phyloP scores from a whole-genome alignment of 257 asterid genomes.

The Capsicum rhomboideum region DNA sequence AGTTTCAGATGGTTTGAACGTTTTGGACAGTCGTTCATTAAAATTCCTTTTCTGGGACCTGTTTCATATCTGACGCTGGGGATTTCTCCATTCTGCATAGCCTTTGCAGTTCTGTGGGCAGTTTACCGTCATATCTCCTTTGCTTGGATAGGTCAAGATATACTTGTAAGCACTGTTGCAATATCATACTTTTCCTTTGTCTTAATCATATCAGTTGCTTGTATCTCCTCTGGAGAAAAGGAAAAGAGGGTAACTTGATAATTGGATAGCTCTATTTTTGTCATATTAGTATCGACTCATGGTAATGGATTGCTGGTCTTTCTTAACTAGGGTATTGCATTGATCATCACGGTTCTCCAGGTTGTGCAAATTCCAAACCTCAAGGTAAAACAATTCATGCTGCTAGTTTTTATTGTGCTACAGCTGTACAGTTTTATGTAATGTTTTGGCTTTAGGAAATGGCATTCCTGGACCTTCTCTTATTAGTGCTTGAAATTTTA shows the following conservation, averaged over 20 bases:
- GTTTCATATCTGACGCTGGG: conserved; percentile 76
- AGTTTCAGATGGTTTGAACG: conserved; percentile 93
- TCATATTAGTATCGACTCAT: not conserved
- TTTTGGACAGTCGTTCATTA: conserved; percentile 57
- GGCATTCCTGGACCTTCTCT: not conserved
- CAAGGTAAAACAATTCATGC: conserved; percentile 42
- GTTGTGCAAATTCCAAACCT: conserved; percentile 84
- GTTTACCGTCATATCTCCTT: conserved; percentile 62
- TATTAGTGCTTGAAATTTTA: not conserved
- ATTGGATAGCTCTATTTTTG: conserved; percentile 3
- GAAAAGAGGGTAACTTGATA: not conserved
- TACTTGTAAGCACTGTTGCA: conserved; percentile 55
- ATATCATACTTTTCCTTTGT: not conserved
- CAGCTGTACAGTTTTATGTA: not conserved
- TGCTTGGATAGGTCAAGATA: conserved; percentile 99
- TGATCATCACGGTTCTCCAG: conserved; percentile 94
- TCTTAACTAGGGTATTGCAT: conserved; percentile 74
- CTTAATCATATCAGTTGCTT: not conserved
- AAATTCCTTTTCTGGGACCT: conserved; percentile 82
- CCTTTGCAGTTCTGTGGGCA: conserved; percentile 90
- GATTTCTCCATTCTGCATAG: conserved; percentile 84
- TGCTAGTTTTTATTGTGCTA: not conserved
- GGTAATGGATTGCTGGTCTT: not conserved
- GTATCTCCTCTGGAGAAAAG: not conserved
- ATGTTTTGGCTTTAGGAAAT: not conserved